Percentiles rank a stretch among this genome's conserved stretches.
Evolutionary conservation across 2,329 filamentous ascomycete genomes (phyloP).

Genomic region (Tolypocladium guangdongense): DNA sequence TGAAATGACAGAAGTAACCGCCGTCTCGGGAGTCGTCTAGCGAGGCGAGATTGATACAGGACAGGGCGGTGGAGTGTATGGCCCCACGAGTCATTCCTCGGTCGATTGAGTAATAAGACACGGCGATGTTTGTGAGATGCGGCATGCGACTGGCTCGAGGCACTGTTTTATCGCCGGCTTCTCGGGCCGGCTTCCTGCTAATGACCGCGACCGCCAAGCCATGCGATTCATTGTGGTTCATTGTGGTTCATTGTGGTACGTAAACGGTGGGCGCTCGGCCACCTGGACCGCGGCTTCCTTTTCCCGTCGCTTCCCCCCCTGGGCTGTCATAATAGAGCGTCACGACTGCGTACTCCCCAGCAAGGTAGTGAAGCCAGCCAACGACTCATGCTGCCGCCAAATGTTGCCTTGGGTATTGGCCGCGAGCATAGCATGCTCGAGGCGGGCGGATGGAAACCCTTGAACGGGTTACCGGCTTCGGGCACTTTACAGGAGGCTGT

Average conservation of each 20-base stretch:
- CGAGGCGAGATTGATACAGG: neutral
- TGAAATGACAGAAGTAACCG: neutral
- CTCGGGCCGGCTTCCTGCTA: neutral
- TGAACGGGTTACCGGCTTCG: neutral
- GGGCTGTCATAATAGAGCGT: neutral
- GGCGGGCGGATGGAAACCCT: neutral
- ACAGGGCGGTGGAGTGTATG: neutral
- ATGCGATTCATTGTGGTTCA: neutral
- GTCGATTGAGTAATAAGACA: too few species aligned
- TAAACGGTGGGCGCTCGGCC: constrained; percentile 1
- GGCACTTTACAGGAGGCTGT: neutral
- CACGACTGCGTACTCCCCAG: neutral
- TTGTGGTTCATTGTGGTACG: neutral
- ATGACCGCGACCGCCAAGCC: neutral
- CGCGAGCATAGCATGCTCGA: neutral
- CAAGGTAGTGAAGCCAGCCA: too few species aligned
- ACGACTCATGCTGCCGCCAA: neutral
- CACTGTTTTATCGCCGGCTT: neutral
- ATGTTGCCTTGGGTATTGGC: neutral
- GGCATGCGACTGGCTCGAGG: too few species aligned
- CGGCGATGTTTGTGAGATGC: neutral
- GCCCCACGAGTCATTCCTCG: neutral
- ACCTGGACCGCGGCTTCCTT: too few species aligned
- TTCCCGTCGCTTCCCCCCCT: too few species aligned
- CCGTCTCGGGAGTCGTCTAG: neutral